Percentiles rank a stretch among this genome's conserved stretches.
phyloP scores from a whole-genome alignment of 2,329 filamentous ascomycete genomes.

The Penicillium sp. region DNA sequence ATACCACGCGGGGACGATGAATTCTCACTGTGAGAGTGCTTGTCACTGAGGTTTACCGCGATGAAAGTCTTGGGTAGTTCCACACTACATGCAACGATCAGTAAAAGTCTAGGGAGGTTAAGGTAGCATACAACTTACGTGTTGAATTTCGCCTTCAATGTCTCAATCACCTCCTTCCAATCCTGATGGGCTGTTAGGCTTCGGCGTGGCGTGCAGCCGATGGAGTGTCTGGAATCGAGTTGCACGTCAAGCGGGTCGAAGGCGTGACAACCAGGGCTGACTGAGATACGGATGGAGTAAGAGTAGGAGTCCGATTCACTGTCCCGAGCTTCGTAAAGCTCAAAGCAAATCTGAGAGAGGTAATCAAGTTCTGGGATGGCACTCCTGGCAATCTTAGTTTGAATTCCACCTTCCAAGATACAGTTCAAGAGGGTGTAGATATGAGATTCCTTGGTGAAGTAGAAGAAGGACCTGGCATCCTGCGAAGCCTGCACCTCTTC shows the following conservation, averaged over 20 bases:
- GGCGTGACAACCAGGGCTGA: slow-evolving; percentile 93
- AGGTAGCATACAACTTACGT: slow-evolving; percentile 60
- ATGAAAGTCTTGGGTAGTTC: slow-evolving; percentile 54
- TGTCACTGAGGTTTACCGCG: slow-evolving; percentile 53
- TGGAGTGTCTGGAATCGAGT: slow-evolving; percentile 93
- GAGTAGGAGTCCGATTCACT: slow-evolving; percentile 75
- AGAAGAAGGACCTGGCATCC: slow-evolving; percentile 94
- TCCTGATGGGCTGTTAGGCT: slow-evolving; percentile 88
- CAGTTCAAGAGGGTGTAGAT: slow-evolving; percentile 98
- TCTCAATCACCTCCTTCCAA: slow-evolving; percentile 97
- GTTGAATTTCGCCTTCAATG: slow-evolving; percentile 89
- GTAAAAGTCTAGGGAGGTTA: slow-evolving; percentile 1
- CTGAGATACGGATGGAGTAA: slow-evolving; percentile 94
- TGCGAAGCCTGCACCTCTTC: slow-evolving; percentile 96
- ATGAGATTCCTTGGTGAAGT: slow-evolving; percentile 98
- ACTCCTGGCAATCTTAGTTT: slow-evolving; percentile 93
- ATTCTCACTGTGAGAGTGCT: slow-evolving; percentile 34
- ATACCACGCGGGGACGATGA: neutral
- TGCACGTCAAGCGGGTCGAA: slow-evolving; percentile 96
- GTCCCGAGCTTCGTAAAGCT: slow-evolving; percentile 93
- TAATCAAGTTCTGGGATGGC: slow-evolving; percentile 98
- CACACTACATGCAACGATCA: slow-evolving; percentile 37
- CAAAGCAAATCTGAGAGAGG: slow-evolving; percentile 95
- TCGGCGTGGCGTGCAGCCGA: slow-evolving; percentile 86
- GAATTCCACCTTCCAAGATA: slow-evolving; percentile 93